phyloP scores from a whole-genome alignment of 1,139 yeast genomes.

The Lodderomyces oxycetoniae region DNA sequence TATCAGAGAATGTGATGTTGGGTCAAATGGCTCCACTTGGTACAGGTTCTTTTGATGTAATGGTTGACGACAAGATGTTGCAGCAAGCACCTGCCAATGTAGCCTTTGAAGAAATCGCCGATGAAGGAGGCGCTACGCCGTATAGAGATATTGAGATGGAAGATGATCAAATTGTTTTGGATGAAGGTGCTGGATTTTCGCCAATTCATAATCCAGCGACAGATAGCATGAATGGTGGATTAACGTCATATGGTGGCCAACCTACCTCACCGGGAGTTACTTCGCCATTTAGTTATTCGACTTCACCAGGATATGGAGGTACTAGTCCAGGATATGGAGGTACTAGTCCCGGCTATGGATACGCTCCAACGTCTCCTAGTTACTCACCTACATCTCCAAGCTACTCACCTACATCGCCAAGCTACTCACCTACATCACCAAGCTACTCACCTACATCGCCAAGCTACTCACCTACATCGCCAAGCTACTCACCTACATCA shows the following conservation, averaged over 20 bases:
- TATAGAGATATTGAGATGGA: slow-evolving; percentile 79
- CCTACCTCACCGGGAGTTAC: slow-evolving; percentile 53
- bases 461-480: slow-evolving; percentile 67
- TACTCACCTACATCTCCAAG: slow-evolving; percentile 72
- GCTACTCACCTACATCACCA: slow-evolving; percentile 55
- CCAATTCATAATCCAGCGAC: slow-evolving; percentile 85
- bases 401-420: slow-evolving; percentile 66
- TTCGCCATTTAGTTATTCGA: slow-evolving; percentile 58
- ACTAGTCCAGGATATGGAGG: slow-evolving; percentile 58
- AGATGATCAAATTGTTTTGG: slow-evolving; percentile 70
- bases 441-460: slow-evolving; percentile 60
- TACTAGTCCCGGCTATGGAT: slow-evolving; percentile 62
- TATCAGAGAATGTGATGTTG: slow-evolving; percentile 93
- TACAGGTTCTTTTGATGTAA: slow-evolving; percentile 95
- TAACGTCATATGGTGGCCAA: slow-evolving; percentile 82
- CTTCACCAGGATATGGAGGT: slow-evolving; percentile 52
- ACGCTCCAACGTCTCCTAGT: slow-evolving; percentile 57
- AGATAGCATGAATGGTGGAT: slow-evolving; percentile 82
- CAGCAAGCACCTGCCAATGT: slow-evolving; percentile 58
- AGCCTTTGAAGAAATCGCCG: slow-evolving; percentile 34
- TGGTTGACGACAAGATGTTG: slow-evolving; percentile 87
- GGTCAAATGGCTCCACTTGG: slow-evolving; percentile 99
- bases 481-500: slow-evolving; percentile 65
- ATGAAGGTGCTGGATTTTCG: slow-evolving; percentile 86
- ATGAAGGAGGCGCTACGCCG: slow-evolving; percentile 92